A percentile compares a stretch with the other conserved stretches of the same genome.
Conservation (phyloP, 495 filamentous ascomycete genomes). For the Poronia punctata region DNA sequence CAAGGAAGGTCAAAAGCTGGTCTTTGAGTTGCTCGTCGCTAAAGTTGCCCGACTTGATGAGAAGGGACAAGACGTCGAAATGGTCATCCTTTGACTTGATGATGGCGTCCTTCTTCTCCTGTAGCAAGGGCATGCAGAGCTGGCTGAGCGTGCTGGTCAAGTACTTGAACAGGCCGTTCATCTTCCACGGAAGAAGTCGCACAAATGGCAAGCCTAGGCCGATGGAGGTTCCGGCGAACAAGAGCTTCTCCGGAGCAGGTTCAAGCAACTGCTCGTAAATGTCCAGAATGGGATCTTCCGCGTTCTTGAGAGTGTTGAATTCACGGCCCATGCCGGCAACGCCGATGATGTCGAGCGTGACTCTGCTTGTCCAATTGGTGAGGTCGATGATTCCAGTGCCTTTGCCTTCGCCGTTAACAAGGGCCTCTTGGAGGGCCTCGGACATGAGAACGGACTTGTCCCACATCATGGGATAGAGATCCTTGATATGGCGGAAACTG, state of each 20-base stretch:
- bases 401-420: constrained; percentile 27
- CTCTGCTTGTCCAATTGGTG: constrained; percentile 52
- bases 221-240: constrained; percentile 32
- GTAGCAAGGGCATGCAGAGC: constrained; percentile 52
- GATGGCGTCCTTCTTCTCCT: constrained; percentile 50
- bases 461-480: constrained; percentile 74
- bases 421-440: constrained; percentile 23
- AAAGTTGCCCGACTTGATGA: constrained; percentile 61
- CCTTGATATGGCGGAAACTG: constrained; percentile 66
- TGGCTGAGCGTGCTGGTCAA: constrained; percentile 47
- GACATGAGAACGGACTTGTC: constrained; percentile 38
- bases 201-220: constrained; percentile 41
- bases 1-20: constrained; percentile 79
- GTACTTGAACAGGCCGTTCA: constrained; percentile 48
- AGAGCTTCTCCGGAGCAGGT: constrained; percentile 25
- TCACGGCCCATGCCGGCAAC: constrained; percentile 64
- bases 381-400: constrained; percentile 48
- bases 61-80: constrained; percentile 68
- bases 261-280: constrained; percentile 53
- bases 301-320: constrained; percentile 55
- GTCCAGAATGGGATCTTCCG: constrained; percentile 49
- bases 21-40: constrained; percentile 68
- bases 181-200: constrained; percentile 47
- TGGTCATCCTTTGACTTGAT: constrained; percentile 40
- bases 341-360: constrained; percentile 72